These are phyloP conservation scores for Cladophialophora immunda DNA, from an alignment of 2,329 filamentous ascomycete genomes.

Conservation along the genomic window DNA sequence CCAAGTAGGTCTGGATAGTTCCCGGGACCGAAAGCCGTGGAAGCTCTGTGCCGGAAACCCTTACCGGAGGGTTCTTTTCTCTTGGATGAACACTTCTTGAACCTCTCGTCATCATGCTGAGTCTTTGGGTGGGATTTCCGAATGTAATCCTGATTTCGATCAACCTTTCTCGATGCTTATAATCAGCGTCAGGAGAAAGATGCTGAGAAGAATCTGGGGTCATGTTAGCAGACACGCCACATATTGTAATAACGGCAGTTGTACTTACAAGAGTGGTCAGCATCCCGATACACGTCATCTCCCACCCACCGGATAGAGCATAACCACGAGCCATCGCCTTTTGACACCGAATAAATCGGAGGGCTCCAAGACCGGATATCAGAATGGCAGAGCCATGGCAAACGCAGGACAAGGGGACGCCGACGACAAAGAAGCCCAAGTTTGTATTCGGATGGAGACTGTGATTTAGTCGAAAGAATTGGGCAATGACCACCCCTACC, in stretches of 20 bases:
- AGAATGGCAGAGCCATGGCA: slow-evolving; percentile 59
- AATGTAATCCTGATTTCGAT: background rate
- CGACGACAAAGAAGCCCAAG: slow-evolving; percentile 39
- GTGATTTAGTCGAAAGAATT: slow-evolving; percentile 36
- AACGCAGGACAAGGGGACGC: slow-evolving; percentile 46
- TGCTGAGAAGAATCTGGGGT: slow-evolving; percentile 29
- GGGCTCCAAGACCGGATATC: slow-evolving; percentile 58
- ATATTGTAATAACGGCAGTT: background rate
- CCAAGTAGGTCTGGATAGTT: background rate
- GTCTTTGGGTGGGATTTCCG: background rate
- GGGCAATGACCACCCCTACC: slow-evolving; percentile 36
- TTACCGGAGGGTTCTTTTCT: background rate
- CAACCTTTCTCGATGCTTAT: slow-evolving; percentile 31
- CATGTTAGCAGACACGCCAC: slow-evolving; percentile 17
- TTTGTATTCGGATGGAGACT: slow-evolving; percentile 29
- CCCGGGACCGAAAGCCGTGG: background rate
- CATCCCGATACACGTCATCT: slow-evolving; percentile 31
- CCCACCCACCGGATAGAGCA: slow-evolving; percentile 38
- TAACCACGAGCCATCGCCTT: slow-evolving; percentile 53
- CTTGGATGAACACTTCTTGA: background rate
- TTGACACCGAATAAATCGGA: slow-evolving; percentile 66
- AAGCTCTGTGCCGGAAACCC: background rate
- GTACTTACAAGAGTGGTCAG: slow-evolving; percentile 35
- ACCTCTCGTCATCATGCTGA: background rate
- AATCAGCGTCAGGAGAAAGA: slow-evolving; percentile 32